Percentiles rank a stretch among this genome's conserved stretches.
These are phyloP conservation scores for Austroboletus niveus DNA, from an alignment of 1,284 basidiomycete genomes.

Conservation along the genomic window DNA sequence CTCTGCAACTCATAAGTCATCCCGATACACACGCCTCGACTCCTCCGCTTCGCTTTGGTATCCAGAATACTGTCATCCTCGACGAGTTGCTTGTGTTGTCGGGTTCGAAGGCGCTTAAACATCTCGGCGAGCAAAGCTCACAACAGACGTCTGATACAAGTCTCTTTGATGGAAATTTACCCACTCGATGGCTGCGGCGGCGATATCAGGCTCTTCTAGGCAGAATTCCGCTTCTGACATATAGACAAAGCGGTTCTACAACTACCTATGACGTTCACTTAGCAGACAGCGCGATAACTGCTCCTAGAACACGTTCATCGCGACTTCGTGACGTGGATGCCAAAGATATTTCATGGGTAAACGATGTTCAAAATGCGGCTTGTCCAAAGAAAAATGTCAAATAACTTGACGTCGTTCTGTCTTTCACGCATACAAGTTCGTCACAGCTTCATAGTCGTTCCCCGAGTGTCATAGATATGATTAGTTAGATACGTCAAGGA, in stretches of 20 bases:
- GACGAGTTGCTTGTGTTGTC: conserved; percentile 50
- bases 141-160: conserved; percentile 5
- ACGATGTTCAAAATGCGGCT: conserved; percentile 9
- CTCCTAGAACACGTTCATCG: conserved; percentile 14
- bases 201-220: conserved; percentile 61
- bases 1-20: conserved; percentile 26
- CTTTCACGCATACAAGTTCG: neutral
- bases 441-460: neutral
- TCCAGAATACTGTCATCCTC: conserved; percentile 45
- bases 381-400: neutral
- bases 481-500: conserved; percentile 24
- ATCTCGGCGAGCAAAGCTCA: conserved; percentile 8
- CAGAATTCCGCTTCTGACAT: conserved; percentile 54
- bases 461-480: conserved; percentile 8
- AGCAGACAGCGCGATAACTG: conserved; percentile 27
- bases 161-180: conserved; percentile 32
- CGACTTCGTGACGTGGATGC: conserved; percentile 28
- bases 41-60: conserved; percentile 37
- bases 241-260: conserved; percentile 17
- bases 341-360: conserved; percentile 37
- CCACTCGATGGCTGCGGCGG: conserved; percentile 61
- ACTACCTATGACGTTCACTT: conserved; percentile 32
- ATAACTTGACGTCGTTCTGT: conserved; percentile 3
- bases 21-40: conserved; percentile 1
- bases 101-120: conserved; percentile 23